Evolutionary conservation across 2,329 filamentous ascomycete species (phyloP).

Genomic region (Proliferodiscus dingleyae): DNA sequence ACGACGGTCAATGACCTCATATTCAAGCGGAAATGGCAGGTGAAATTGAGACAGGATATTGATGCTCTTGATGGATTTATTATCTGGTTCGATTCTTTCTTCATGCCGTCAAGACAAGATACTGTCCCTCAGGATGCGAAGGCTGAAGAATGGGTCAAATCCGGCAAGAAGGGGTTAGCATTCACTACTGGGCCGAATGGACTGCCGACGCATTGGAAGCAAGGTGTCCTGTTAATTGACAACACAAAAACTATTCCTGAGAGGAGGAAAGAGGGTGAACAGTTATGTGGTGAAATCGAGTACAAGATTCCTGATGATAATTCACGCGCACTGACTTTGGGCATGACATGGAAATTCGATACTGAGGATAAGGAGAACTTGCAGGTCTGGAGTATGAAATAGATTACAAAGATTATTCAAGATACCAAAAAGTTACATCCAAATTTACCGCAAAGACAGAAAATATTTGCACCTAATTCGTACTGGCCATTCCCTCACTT

Average conservation of each 20-base stretch:
- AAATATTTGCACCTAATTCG: neutral
- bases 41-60: constrained; percentile 55
- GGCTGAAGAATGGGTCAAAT: constrained; percentile 56
- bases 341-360: constrained; percentile 51
- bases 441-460: neutral
- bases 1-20: constrained; percentile 66
- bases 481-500: neutral
- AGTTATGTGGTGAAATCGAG: constrained; percentile 61
- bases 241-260: constrained; percentile 40
- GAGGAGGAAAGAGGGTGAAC: constrained; percentile 48
- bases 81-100: constrained; percentile 94
- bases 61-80: constrained; percentile 79
- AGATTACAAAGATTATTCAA: neutral
- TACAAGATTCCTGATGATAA: constrained; percentile 68
- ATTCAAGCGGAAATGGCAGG: constrained; percentile 66
- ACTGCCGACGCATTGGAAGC: constrained; percentile 84
- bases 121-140: constrained; percentile 47
- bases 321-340: constrained; percentile 62
- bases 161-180: constrained; percentile 58
- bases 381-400: constrained; percentile 33
- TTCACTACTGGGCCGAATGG: constrained; percentile 82
- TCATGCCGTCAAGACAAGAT: constrained; percentile 57
- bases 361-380: constrained; percentile 19
- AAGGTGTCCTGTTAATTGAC: constrained; percentile 70
- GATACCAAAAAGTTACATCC: neutral